phyloP scores from a whole-genome alignment of 2,329 filamentous ascomycete species.

The Daldinia sp. region DNA sequence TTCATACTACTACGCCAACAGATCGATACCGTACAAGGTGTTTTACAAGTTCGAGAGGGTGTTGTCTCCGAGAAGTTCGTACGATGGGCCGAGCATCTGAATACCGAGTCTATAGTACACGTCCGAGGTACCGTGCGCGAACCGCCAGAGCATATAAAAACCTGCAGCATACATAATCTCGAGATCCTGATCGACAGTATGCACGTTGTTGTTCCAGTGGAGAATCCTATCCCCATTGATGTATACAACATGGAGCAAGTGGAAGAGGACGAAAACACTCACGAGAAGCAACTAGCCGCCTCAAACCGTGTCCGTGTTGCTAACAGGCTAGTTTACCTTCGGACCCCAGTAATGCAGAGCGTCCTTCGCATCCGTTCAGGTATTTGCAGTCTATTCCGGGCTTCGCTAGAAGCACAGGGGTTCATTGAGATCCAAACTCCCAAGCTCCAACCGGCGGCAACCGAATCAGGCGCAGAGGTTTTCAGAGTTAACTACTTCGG shows the following conservation, averaged over 20 bases:
- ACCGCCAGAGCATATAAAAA: conserved; percentile 79
- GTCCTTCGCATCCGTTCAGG: conserved; percentile 89
- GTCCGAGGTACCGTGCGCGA: conserved; percentile 79
- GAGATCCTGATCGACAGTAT: conserved; percentile 76
- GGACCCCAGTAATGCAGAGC: conserved; percentile 86
- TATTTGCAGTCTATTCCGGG: conserved; percentile 83
- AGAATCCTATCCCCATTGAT: conserved; percentile 61
- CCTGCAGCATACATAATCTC: conserved; percentile 79
- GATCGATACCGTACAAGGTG: conserved; percentile 84
- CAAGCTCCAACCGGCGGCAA: conserved; percentile 89
- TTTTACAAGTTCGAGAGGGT: conserved; percentile 69
- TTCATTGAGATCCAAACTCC: conserved; percentile 96
- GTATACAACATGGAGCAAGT: conserved; percentile 62
- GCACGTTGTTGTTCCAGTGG: conserved; percentile 64
- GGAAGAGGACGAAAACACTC: conserved; percentile 53
- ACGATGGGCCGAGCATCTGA: conserved; percentile 87
- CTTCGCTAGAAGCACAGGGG: conserved; percentile 76
- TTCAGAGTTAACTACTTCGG: conserved; percentile 95
- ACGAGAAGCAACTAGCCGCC: conserved; percentile 70
- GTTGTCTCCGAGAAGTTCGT: conserved; percentile 80
- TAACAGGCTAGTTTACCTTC: conserved; percentile 85
- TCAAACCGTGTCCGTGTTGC: conserved; percentile 75
- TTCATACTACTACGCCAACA: conserved; percentile 91
- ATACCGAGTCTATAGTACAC: conserved; percentile 81
- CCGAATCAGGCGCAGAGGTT: conserved; percentile 90